Conservation (phyloP, 768 basidiomycete genomes). For the Boletus pseudopeckii region DNA sequence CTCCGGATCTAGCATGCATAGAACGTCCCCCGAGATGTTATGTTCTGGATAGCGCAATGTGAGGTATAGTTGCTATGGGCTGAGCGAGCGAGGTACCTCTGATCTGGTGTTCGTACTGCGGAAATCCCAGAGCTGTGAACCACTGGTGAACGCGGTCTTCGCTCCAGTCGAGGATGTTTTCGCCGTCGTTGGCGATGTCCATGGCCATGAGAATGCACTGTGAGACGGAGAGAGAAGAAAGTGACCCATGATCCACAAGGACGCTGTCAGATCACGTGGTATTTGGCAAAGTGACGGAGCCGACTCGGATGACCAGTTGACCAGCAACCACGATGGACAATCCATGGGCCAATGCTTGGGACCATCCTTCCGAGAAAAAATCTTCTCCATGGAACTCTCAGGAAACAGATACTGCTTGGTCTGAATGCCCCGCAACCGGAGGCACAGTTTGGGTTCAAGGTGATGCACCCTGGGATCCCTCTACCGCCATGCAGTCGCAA, state of each 20-base stretch:
- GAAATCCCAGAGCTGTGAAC: constrained; percentile 72
- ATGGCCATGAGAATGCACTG: constrained; percentile 17
- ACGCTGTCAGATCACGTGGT: constrained; percentile 18
- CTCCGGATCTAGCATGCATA: constrained; percentile 81
- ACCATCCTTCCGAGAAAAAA: not conserved
- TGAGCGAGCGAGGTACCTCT: constrained; percentile 46
- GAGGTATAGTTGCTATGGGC: not conserved
- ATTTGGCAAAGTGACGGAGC: not conserved
- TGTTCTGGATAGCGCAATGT: constrained; percentile 56
- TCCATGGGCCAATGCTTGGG: constrained; percentile 45
- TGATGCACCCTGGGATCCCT: not conserved
- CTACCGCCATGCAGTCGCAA: not conserved
- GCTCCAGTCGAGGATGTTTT: constrained; percentile 60
- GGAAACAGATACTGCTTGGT: not conserved
- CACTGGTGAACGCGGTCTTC: constrained; percentile 78
- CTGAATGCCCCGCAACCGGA: constrained; percentile 13
- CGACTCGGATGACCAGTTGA: not conserved
- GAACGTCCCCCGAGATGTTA: constrained; percentile 86
- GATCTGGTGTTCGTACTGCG: constrained; percentile 82
- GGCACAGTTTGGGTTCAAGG: constrained; percentile 41
- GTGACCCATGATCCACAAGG: not conserved
- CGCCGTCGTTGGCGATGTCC: constrained; percentile 29
- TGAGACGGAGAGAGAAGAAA: constrained; percentile 4
- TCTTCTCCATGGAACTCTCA: not conserved
- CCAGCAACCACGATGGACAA: constrained; percentile 53